Conservation (phyloP, 78 protist species). For the Guillardia theta region DNA sequence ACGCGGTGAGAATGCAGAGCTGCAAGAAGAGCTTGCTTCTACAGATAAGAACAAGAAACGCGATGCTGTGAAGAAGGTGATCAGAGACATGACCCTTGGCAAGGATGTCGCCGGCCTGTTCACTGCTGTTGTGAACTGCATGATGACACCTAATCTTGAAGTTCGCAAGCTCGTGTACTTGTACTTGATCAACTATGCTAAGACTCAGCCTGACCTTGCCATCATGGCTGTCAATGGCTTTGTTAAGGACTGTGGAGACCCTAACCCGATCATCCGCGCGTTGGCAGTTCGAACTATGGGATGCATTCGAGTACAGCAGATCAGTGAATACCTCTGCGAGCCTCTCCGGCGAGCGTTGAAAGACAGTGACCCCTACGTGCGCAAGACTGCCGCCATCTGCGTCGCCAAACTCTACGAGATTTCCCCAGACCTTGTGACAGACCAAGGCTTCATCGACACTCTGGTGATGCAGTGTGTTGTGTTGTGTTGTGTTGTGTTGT, state of each 20-base stretch:
- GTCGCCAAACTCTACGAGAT: conserved; percentile 96
- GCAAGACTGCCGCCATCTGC: conserved; percentile 98
- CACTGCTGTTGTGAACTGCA: conserved; percentile 90
- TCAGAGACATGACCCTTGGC: conserved; percentile 99
- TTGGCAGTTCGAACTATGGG: conserved; percentile 99
- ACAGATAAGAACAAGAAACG: conserved; percentile 60
- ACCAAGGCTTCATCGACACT: conserved; percentile 90
- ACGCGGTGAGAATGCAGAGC: conserved; percentile 63
- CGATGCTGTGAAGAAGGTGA: conserved; percentile 97
- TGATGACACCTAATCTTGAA: conserved; percentile 91
- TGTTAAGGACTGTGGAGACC: conserved; percentile 89
- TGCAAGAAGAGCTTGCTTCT: conserved; percentile 56
- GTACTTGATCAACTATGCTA: conserved; percentile 97
- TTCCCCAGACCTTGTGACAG: conserved; percentile 82
- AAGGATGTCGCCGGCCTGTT: conserved; percentile 91
- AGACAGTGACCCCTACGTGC: conserved; percentile 96
- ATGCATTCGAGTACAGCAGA: conserved; percentile 93
- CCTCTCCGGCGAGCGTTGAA: conserved; percentile 85
- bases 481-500: too few relatives aligned
- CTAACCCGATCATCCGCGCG: conserved; percentile 96
- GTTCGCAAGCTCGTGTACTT: conserved; percentile 98
- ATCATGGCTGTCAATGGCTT: conserved; percentile 97
- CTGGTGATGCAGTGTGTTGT: conserved; percentile 54
- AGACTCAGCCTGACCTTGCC: conserved; percentile 96
- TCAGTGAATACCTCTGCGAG: conserved; percentile 90